Base-by-base conservation (phyloP, 441 rosid genomes). In the Pelargonium cotyledonis region DNA sequence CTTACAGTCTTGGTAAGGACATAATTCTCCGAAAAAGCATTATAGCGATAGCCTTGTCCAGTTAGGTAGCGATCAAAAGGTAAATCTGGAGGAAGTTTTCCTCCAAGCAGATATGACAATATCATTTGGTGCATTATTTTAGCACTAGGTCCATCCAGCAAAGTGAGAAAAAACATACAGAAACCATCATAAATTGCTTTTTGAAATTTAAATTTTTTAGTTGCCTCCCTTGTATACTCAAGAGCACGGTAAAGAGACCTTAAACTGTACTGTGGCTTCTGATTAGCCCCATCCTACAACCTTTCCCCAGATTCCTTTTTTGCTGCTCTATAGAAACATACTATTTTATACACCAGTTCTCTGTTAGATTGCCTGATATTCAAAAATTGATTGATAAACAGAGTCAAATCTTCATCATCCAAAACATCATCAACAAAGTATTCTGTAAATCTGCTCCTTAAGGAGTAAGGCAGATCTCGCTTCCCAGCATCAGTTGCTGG, bases 401-500 rank as follows among this genome's bases (percentile, higher is more conserved):
- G 81, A 69, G 82, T 84, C 82, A 90, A 75, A 79, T 92, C 99
- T 60, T 81, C 85, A 77, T 83, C 92, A 77, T 82, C 90, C 75
- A 92, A 71, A 53, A 84, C 80, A 67, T 95, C 99, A 83, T 92
- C 92, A 72, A 95, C 95, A 85, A 87, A 89, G 74, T 83, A 90
- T 80, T 90, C 97, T 3, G 98, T 88, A 81, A 95, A 95, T 78
- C 99, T 85, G 83, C 96, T 80, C 43, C 88, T 85, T 65, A 95
- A 68, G 46, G 95, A 80, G 75, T 78, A 80, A 5, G 97, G 95
- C 79, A 95, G 82, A 71, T 95, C 99, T 71, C 96, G 78, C 80
- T 95, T 95, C 72, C 99, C 98, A 75, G 97, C 97, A 87, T 95
- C 99, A 65, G 96, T 95, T 79, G 98, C 98, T 29, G 99, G 99